Evolutionary conservation across 768 basidiomycete species (phyloP).

Genomic region (Wakefieldia striispora): DNA sequence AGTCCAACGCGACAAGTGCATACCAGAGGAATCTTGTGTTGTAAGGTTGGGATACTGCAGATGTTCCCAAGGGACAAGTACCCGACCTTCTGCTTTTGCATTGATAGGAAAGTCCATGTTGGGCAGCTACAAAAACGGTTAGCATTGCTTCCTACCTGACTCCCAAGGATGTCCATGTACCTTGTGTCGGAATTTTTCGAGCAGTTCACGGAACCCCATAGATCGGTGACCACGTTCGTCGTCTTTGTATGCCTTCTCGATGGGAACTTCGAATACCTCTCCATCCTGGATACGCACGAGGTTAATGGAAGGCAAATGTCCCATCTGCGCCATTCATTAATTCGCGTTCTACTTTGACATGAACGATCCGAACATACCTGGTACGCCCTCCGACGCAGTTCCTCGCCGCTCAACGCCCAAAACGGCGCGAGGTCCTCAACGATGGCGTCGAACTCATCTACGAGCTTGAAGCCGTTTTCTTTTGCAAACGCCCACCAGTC

Average conservation of each 20-base stretch:
- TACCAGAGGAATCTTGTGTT: constrained; percentile 33
- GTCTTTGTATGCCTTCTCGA: constrained; percentile 55
- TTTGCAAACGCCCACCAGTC: constrained; percentile 83
- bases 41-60: constrained; percentile 72
- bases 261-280: constrained; percentile 52
- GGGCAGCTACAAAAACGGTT: constrained; percentile 55
- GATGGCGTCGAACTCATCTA: constrained; percentile 90
- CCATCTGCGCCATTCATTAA: constrained; percentile 49
- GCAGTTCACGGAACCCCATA: constrained; percentile 71
- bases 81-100: constrained; percentile 88
- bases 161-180: constrained; percentile 38
- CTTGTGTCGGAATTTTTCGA: constrained; percentile 63
- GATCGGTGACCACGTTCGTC: constrained; percentile 76
- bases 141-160: not conserved
- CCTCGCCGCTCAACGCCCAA: constrained; percentile 69
- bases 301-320: constrained; percentile 79
- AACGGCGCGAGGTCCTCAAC: constrained; percentile 81
- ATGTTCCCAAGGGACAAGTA: constrained; percentile 92
- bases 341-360: not conserved
- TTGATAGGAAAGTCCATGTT: constrained; percentile 96
- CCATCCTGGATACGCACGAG: constrained; percentile 78
- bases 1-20: not conserved
- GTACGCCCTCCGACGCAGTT: constrained; percentile 60
- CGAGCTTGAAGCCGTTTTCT: constrained; percentile 69
- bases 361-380: constrained; percentile 41